Base-by-base conservation (phyloP, 139 green algal genomes). In the Protoeuglena noctilucae region DNA sequence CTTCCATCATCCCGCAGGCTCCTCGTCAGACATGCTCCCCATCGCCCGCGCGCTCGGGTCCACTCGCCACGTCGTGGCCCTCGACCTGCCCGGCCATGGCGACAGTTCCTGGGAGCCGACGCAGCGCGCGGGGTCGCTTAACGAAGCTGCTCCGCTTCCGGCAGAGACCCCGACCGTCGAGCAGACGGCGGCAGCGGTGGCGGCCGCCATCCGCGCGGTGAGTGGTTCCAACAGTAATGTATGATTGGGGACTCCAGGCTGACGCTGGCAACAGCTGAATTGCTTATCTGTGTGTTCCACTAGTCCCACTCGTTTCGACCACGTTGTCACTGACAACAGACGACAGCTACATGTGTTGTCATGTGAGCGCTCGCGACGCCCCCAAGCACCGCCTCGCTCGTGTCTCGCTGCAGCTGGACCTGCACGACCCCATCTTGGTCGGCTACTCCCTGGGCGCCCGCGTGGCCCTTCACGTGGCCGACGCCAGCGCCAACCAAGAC, bases 401-500 rank as follows among this genome's bases (percentile, higher is more conserved):
- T 27, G 16, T 56, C 3, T 21, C 30, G 4, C 12, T 46, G 16
- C 9, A 46, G 4, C 50, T 56, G 12, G 28, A 26, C 21, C 28
- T 5, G 48, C 23, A 45, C 28, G 26, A 25, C 55, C 23, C 43
- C 28, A 34, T 69, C 24, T 34, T 94, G 21, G 76, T 89, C 31
- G 84, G 81, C 4, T 94, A 94, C 71, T 88, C 77, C 18, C 59
- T 93, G 58, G 84, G 84, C 4, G 84, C 70, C 0, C 58, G 84
- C 3, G 63, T 91, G 22, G 81, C 81, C 12, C 55, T 89, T 45
- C 47, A 74, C 30, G 18, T 82, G 16, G 48, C 49, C 2, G 27
- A 58, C 3, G n/a, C n/a, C n/a, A n/a, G n/a, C n/a, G n/a, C n/a
- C n/a, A n/a, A n/a, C n/a, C n/a, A n/a, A n/a, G n/a, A n/a, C n/a